A percentile compares a stretch with the other conserved stretches of the same genome.
Conservation (phyloP, 805 yeast species). For the Deakozyma indianensis region DNA sequence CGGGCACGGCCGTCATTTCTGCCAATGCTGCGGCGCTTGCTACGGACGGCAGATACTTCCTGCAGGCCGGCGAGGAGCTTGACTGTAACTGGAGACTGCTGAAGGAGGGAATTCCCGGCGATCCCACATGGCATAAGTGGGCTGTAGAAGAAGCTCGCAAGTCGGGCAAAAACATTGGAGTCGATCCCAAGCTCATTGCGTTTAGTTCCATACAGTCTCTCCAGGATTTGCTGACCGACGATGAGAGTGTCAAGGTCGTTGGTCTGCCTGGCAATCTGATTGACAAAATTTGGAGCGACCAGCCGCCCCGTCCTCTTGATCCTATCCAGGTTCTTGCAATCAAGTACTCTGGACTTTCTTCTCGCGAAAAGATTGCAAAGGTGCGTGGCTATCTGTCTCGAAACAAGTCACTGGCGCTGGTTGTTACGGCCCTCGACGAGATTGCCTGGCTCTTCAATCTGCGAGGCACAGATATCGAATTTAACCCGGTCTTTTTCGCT, state of each 20-base stretch:
- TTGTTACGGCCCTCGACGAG: conserved; percentile 70
- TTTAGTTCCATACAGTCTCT: conserved; percentile 23
- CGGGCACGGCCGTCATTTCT: conserved; percentile 83
- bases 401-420: conserved; percentile 27
- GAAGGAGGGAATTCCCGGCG: conserved; percentile 63
- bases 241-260: conserved; percentile 26
- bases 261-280: conserved; percentile 52
- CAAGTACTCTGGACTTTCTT: conserved; percentile 52
- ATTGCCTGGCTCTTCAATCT: conserved; percentile 83
- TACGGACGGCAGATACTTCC: conserved; percentile 90
- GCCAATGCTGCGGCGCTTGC: conserved; percentile 58
- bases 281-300: conserved; percentile 66
- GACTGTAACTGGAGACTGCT: conserved; percentile 67
- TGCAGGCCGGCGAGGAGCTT: conserved; percentile 77
- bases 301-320: conserved; percentile 42
- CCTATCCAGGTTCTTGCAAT: conserved; percentile 36
- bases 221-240: conserved; percentile 13
- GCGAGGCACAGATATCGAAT: conserved; percentile 72
- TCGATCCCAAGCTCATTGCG: conserved; percentile 67
- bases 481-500: conserved; percentile 75
- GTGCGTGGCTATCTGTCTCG: conserved; percentile 18
- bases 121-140: conserved; percentile 73
- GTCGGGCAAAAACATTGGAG: conserved; percentile 46
- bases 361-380: conserved; percentile 40
- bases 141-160: conserved; percentile 39